Percentiles rank a stretch among this genome's conserved stretches.
These are phyloP conservation scores for Strobilomyces dryophilus DNA, from an alignment of 768 basidiomycete genomes.

Conservation along the genomic window DNA sequence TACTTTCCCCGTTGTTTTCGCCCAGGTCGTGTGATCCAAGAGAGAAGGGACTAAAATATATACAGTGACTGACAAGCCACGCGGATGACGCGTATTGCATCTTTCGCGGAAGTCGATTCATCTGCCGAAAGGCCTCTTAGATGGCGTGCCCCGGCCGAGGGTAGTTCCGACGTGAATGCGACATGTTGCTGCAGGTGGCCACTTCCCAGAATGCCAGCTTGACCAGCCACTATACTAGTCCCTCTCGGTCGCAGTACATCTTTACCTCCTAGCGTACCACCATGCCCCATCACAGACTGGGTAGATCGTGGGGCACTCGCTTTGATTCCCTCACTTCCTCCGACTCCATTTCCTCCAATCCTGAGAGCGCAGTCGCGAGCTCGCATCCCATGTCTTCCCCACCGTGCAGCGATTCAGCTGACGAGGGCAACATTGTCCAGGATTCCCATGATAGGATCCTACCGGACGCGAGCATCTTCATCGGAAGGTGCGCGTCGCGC, in stretches of 20 bases:
- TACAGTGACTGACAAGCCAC: constrained; percentile 17
- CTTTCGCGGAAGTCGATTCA: constrained; percentile 29
- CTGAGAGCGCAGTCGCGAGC: constrained; percentile 13
- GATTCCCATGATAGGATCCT: constrained; percentile 46
- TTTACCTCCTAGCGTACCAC: constrained; percentile 21
- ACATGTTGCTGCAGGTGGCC: constrained; percentile 15
- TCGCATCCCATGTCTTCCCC: constrained; percentile 13
- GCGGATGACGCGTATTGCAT: constrained; percentile 8
- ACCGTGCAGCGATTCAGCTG: constrained; percentile 9
- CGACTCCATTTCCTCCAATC: constrained; percentile 40
- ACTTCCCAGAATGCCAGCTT: constrained; percentile 20
- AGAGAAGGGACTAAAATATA: constrained; percentile 28
- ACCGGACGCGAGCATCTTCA: constrained; percentile 79
- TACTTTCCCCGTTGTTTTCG: constrained; percentile 23
- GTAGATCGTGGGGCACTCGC: constrained; percentile 67
- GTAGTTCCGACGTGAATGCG: constrained; percentile 11
- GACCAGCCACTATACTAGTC: constrained; percentile 13
- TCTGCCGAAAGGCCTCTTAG: constrained; percentile 7
- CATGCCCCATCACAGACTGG: constrained; percentile 45
- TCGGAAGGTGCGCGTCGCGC: constrained; percentile 60
- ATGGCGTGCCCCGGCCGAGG: constrained; percentile 16
- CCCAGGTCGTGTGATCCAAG: constrained; percentile 19
- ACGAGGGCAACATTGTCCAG: constrained; percentile 30
- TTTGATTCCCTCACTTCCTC: constrained; percentile 60
- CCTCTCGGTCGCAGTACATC: constrained; percentile 13